Evolutionary conservation across 192 early-diverging fungal genomes (phyloP).

Genomic region (Lunasporangiospora selenospora): DNA sequence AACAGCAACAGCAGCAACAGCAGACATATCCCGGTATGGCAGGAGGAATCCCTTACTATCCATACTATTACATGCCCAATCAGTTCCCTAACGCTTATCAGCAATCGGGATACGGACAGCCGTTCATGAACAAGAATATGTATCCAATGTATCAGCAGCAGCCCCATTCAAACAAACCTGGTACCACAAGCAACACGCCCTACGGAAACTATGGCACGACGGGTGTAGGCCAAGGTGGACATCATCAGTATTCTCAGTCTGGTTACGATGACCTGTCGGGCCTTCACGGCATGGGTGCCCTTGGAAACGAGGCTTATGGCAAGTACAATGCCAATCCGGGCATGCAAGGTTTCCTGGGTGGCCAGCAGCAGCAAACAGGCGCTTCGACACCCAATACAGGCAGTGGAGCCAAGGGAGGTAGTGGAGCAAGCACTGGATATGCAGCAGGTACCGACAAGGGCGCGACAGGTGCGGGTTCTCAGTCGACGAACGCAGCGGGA

Average conservation of each 20-base stretch:
- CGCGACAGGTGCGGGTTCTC: slow-evolving; percentile 14
- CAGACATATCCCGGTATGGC: slow-evolving; percentile 50
- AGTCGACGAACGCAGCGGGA: slow-evolving; percentile 19
- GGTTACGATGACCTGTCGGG: slow-evolving; percentile 46
- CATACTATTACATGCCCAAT: slow-evolving; percentile 78
- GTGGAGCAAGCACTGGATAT: slow-evolving; percentile 10
- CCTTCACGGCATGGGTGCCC: slow-evolving; percentile 38
- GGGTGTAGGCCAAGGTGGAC: slow-evolving; percentile 21
- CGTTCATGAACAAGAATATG: slow-evolving; percentile 83
- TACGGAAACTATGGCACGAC: slow-evolving; percentile 25
- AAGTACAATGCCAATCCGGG: slow-evolving; percentile 44
- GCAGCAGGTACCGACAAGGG: slow-evolving; percentile 23
- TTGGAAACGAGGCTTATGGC: slow-evolving; percentile 37
- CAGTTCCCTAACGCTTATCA: slow-evolving; percentile 79
- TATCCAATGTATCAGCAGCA: slow-evolving; percentile 75
- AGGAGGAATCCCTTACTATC: slow-evolving; percentile 70
- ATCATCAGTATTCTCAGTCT: slow-evolving; percentile 38
- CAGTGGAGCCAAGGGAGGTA: slow-evolving; percentile 7
- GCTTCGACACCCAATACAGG: neutral
- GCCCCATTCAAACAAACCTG: slow-evolving; percentile 37
- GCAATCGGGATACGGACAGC: slow-evolving; percentile 78
- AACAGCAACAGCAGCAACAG: slow-evolving; percentile 49
- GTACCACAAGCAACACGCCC: slow-evolving; percentile 18
- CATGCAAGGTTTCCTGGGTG: slow-evolving; percentile 46
- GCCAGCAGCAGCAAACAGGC: slow-evolving; percentile 45